These are phyloP conservation scores for Alternaria viburni DNA, from an alignment of 2,329 filamentous ascomycete species.

Conservation along the genomic window DNA sequence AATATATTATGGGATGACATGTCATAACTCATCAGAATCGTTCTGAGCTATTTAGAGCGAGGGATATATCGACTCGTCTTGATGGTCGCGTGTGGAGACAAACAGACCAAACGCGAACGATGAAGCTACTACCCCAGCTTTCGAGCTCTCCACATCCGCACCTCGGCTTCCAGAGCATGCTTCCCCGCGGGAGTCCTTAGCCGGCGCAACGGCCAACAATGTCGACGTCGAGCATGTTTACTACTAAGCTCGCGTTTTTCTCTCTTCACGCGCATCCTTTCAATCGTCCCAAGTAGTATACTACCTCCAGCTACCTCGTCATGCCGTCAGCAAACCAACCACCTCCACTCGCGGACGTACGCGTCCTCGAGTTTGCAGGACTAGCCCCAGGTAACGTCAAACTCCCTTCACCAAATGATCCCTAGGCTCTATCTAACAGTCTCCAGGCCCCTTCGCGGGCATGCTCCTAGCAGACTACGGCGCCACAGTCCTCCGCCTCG, in stretches of 20 bases:
- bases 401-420: neutral
- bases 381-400: conserved; percentile 60
- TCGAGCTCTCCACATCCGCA: conserved; percentile 15
- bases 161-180: conserved; percentile 35
- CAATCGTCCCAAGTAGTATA: neutral
- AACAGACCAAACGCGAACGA: neutral
- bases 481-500: conserved; percentile 84
- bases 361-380: conserved; percentile 70
- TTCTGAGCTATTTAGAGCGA: neutral
- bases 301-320: neutral
- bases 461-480: conserved; percentile 84
- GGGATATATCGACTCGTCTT: neutral
- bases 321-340: conserved; percentile 40
- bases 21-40: neutral
- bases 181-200: conserved; percentile 43
- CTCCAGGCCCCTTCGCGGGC: conserved; percentile 82
- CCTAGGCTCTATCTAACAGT: neutral
- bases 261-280: neutral
- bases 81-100: neutral
- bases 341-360: conserved; percentile 63
- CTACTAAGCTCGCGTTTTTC: neutral
- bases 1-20: neutral
- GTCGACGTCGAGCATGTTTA: conserved; percentile 38
- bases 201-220: conserved; percentile 32
- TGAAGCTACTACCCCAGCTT: conserved; percentile 1